phyloP scores from a whole-genome alignment of 1,139 yeast species.

The Debaryomyces sp. region DNA sequence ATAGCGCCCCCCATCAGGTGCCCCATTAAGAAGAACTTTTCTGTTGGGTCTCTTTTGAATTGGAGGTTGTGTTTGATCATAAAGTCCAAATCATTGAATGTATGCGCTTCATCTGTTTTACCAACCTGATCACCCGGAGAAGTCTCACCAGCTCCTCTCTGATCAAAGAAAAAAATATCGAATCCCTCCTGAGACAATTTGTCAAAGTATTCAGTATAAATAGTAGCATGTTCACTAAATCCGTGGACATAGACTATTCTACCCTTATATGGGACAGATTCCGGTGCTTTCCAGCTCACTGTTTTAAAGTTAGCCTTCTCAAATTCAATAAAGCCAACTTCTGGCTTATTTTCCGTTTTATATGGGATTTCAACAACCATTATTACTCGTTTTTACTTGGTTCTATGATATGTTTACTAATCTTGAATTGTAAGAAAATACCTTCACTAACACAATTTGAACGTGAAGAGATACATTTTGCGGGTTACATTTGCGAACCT shows the following conservation, averaged over 20 bases:
- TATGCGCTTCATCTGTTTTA: conserved; percentile 61
- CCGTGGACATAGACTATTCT: conserved; percentile 76
- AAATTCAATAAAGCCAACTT: conserved; percentile 29
- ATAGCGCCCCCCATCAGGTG: conserved; percentile 98
- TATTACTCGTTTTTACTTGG: background rate
- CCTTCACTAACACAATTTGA: background rate
- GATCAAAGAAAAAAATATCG: conserved; percentile 79
- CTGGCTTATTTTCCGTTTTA: conserved; percentile 35
- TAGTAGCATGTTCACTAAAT: conserved; percentile 64
- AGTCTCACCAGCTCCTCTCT: conserved; percentile 87
- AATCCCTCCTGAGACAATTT: conserved; percentile 61
- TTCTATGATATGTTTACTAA: background rate
- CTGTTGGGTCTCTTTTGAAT: conserved; percentile 22
- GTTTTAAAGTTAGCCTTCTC: conserved; percentile 45
- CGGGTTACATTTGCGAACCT: background rate
- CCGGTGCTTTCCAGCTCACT: conserved; percentile 43
- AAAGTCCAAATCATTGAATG: conserved; percentile 70
- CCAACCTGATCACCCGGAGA: conserved; percentile 64
- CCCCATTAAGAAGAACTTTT: conserved; percentile 67
- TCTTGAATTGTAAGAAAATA: background rate
- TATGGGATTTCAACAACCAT: conserved; percentile 33
- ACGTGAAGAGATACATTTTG: background rate
- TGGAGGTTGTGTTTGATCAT: conserved; percentile 48
- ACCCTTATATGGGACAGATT: conserved; percentile 46
- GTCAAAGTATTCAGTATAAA: conserved; percentile 64